A percentile compares a stretch with the other conserved stretches of the same genome.
phyloP scores from a whole-genome alignment of 495 filamentous ascomycete species.

The Zalerion maritima region DNA sequence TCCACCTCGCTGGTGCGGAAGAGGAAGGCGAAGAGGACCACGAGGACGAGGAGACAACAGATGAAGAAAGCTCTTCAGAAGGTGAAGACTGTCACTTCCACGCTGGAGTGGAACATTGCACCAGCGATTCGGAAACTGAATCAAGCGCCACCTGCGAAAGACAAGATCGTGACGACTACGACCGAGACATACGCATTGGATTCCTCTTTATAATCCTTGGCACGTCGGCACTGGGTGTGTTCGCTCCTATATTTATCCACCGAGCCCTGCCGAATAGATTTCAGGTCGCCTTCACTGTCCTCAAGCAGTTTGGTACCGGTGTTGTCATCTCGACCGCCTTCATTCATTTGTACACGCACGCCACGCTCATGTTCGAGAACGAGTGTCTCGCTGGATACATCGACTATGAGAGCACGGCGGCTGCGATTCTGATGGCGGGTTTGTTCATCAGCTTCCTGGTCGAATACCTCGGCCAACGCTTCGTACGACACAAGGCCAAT shows the following conservation, averaged over 20 bases:
- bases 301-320: slow-evolving; percentile 63
- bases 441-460: slow-evolving; percentile 46
- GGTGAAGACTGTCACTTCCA: slow-evolving; percentile 37
- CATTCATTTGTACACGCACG: slow-evolving; percentile 54
- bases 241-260: slow-evolving; percentile 28
- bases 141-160: slow-evolving; percentile 22
- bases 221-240: slow-evolving; percentile 22
- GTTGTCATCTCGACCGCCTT: slow-evolving; percentile 60
- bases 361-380: slow-evolving; percentile 45
- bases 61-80: slow-evolving; percentile 5
- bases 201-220: slow-evolving; percentile 44
- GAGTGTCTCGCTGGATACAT: slow-evolving; percentile 47
- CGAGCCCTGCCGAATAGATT: slow-evolving; percentile 14
- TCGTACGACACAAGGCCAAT: slow-evolving; percentile 18
- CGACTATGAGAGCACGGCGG: slow-evolving; percentile 43
- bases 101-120: slow-evolving; percentile 39
- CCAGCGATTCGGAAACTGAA: slow-evolving; percentile 22
- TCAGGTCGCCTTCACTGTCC: slow-evolving; percentile 28
- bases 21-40: not conserved
- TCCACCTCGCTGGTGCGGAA: slow-evolving; percentile 2
- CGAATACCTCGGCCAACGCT: slow-evolving; percentile 41
- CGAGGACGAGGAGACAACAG: slow-evolving; percentile 3
- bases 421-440: slow-evolving; percentile 51
- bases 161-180: slow-evolving; percentile 34
- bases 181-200: slow-evolving; percentile 41